A percentile compares a stretch with the other conserved stretches of the same genome.
Evolutionary conservation across 2,329 filamentous ascomycete species (phyloP).

Genomic region (Penicillium sp.): DNA sequence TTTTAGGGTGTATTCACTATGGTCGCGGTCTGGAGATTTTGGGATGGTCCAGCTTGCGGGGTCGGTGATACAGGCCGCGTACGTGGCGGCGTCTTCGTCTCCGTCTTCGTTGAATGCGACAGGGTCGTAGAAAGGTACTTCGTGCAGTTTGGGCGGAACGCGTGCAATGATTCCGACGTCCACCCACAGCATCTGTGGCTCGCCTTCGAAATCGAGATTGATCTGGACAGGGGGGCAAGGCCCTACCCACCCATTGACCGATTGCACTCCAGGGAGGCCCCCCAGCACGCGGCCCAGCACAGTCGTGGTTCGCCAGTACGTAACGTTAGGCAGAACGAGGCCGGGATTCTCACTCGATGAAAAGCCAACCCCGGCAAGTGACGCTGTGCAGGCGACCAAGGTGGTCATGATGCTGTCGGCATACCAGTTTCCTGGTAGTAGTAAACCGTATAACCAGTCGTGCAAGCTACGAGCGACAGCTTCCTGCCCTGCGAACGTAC

Average conservation of each 20-base stretch:
- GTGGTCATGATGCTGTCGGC: not conserved
- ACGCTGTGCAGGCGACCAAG: not conserved
- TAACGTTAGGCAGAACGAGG: not conserved
- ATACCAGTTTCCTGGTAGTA: not conserved
- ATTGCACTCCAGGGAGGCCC: not conserved
- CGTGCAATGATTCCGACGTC: not conserved
- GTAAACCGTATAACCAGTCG: slow-evolving; percentile 1
- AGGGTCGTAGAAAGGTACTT: too few species aligned
- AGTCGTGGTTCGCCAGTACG: not conserved
- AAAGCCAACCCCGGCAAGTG: too few species aligned
- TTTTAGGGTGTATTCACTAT: too few species aligned
- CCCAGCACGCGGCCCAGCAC: not conserved
- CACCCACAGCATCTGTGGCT: not conserved
- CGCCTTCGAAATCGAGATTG: not conserved
- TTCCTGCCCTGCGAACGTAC: too few species aligned
- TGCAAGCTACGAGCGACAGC: not conserved
- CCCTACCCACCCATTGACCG: not conserved
- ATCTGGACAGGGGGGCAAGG: not conserved
- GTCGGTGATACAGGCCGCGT: too few species aligned
- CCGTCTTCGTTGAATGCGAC: too few species aligned
- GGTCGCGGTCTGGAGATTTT: too few species aligned
- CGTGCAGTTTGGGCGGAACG: too few species aligned
- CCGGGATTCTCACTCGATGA: not conserved
- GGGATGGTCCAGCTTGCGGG: too few species aligned
- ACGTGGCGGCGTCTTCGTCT: too few species aligned